phyloP scores from a whole-genome alignment of 129 eudicot species.

The Artemisia annua region DNA sequence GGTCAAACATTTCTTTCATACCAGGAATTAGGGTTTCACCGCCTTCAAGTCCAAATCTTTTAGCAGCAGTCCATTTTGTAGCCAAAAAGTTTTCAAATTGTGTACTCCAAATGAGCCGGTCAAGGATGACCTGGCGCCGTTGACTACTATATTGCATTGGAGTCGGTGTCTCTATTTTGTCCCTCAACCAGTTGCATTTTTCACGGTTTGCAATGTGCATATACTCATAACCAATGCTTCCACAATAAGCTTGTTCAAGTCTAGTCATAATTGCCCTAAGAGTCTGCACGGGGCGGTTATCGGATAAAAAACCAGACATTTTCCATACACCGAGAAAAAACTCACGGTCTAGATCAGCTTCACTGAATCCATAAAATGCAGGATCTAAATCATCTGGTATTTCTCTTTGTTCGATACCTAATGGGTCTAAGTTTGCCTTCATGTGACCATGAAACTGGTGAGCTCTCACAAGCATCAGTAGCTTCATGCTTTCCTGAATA shows the following conservation, averaged over 20 bases:
- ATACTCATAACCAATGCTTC: conserved; percentile 88
- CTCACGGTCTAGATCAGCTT: conserved; percentile 91
- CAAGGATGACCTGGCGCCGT: conserved; percentile 88
- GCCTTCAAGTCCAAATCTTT: conserved; percentile 95
- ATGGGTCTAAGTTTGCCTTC: conserved; percentile 74
- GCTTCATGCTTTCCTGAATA: conserved; percentile 89
- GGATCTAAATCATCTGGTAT: conserved; percentile 69
- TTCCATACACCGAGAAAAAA: conserved; percentile 94
- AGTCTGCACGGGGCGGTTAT: conserved; percentile 96
- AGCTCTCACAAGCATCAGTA: conserved; percentile 72
- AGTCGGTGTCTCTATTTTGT: conserved; percentile 85
- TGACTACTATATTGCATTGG: conserved; percentile 66
- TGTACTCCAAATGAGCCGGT: conserved; percentile 83
- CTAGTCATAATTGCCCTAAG: conserved; percentile 73
- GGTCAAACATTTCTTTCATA: conserved; percentile 97
- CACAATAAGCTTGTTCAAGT: conserved; percentile 98
- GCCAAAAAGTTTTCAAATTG: conserved; percentile 97
- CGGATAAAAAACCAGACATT: conserved; percentile 90
- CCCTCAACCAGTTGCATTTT: conserved; percentile 88
- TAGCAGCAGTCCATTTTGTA: conserved; percentile 96
- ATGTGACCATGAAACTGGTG: conserved; percentile 82
- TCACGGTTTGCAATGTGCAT: conserved; percentile 93
- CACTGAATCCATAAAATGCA: conserved; percentile 60
- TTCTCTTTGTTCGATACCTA: conserved; percentile 57
- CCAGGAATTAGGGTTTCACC: conserved; percentile 97